phyloP scores from a whole-genome alignment of 164 flowering plant genomes.

The Vitis labrusca region DNA sequence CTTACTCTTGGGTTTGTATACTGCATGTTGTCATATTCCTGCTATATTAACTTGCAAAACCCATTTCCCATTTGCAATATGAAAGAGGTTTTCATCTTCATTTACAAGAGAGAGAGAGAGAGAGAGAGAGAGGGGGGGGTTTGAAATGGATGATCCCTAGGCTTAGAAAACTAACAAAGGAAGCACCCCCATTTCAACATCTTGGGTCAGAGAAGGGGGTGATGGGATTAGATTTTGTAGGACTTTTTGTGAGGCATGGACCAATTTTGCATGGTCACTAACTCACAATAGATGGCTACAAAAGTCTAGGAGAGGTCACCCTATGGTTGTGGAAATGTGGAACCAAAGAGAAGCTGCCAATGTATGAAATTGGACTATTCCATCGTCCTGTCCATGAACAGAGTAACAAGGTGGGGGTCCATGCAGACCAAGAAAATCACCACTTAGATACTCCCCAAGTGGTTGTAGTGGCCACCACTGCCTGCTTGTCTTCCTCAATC shows the following conservation, averaged over 20 bases:
- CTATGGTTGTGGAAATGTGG: slow-evolving; percentile 15
- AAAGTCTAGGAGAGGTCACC: slow-evolving; percentile 4
- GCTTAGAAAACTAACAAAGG: not conserved
- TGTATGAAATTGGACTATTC: not conserved
- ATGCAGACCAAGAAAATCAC: not conserved
- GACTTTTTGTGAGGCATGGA: not conserved
- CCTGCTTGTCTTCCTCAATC: slow-evolving; percentile 21
- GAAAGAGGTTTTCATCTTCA: slow-evolving; percentile 1
- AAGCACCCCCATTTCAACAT: not conserved
- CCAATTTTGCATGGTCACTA: slow-evolving; percentile 6
- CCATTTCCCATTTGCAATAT: slow-evolving; percentile 8
- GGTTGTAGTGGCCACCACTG: slow-evolving; percentile 18
- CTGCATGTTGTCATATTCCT: not conserved
- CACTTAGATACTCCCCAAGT: not conserved
- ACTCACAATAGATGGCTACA: not conserved
- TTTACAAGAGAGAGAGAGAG: slow-evolving; percentile 10
- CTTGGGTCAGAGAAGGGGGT: not conserved
- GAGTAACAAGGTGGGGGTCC: slow-evolving; percentile 12
- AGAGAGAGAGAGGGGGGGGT: not conserved
- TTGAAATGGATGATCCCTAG: not conserved
- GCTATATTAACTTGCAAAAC: not conserved
- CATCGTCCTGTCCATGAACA: slow-evolving; percentile 1
- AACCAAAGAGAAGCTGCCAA: slow-evolving; percentile 2
- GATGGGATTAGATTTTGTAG: not conserved
- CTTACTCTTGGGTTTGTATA: not conserved